phyloP scores from a whole-genome alignment of 331 rosid species.

The Malus hybrid region DNA sequence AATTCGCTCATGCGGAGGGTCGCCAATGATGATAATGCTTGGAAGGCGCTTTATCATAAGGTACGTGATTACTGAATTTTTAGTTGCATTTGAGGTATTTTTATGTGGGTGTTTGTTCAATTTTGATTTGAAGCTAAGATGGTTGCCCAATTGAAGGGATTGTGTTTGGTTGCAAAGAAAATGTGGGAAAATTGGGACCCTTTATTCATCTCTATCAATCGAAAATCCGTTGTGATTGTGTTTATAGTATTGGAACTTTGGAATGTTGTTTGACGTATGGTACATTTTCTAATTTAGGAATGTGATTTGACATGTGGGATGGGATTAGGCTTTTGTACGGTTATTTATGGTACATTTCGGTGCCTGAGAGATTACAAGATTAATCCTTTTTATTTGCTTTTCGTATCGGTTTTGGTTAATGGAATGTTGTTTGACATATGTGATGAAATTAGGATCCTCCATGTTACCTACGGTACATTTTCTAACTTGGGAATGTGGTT shows the following conservation, averaged over 20 bases:
- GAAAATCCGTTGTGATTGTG: neutral
- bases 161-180: conserved; percentile 2
- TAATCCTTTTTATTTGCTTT: neutral
- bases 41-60: conserved; percentile 98
- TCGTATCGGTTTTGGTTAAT: neutral
- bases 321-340: neutral
- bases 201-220: neutral
- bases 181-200: neutral
- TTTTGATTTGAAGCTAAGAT: neutral
- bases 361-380: neutral
- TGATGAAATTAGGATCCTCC: neutral
- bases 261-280: neutral
- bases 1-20: conserved; percentile 92
- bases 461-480: neutral
- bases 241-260: neutral
- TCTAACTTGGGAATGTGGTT: neutral
- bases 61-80: conserved; percentile 14
- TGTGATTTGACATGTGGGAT: neutral
- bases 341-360: neutral
- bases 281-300: neutral
- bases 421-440: neutral
- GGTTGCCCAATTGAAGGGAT: neutral
- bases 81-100: neutral
- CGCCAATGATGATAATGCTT: conserved; percentile 95
- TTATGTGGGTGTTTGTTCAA: neutral